Percentiles rank a stretch among this genome's conserved stretches.
phyloP scores from a whole-genome alignment of 2,329 filamentous ascomycete genomes.

The Exophiala viscosa region DNA sequence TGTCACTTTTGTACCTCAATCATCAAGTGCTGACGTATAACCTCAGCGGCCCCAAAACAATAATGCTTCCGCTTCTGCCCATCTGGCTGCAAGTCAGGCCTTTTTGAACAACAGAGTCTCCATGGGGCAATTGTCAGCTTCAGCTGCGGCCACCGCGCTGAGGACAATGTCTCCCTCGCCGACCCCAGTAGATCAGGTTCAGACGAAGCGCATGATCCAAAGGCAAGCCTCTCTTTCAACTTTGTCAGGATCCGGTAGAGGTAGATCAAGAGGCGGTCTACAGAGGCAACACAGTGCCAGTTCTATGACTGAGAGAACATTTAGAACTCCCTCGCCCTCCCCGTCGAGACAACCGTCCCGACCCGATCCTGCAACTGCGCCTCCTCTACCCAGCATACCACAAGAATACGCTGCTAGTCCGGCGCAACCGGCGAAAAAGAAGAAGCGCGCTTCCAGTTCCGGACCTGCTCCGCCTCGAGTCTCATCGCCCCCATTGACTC shows the following conservation, averaged over 20 bases:
- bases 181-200: slow-evolving; percentile 73
- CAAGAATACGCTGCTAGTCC: slow-evolving; percentile 39
- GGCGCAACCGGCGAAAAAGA: slow-evolving; percentile 21
- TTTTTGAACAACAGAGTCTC: slow-evolving; percentile 67
- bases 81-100: slow-evolving; percentile 75
- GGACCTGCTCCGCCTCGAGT: slow-evolving; percentile 47
- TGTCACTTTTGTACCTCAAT: slow-evolving; percentile 3
- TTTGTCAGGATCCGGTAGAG: slow-evolving; percentile 20
- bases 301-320: slow-evolving; percentile 87
- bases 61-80: slow-evolving; percentile 64
- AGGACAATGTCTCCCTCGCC: slow-evolving; percentile 73
- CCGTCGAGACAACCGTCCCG: slow-evolving; percentile 37
- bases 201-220: slow-evolving; percentile 79
- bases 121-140: slow-evolving; percentile 69
- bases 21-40: slow-evolving; percentile 16
- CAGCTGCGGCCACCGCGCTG: slow-evolving; percentile 80
- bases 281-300: slow-evolving; percentile 65
- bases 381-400: slow-evolving; percentile 74
- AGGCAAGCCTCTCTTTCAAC: slow-evolving; percentile 51
- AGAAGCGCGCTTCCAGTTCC: slow-evolving; percentile 49
- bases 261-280: slow-evolving; percentile 44
- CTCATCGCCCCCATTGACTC: slow-evolving; percentile 41
- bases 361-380: slow-evolving; percentile 49
- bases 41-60: slow-evolving; percentile 53
- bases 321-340: slow-evolving; percentile 69